Evolutionary conservation across 805 yeast species (phyloP).

Genomic region (Tanozyma kutaoensis): DNA sequence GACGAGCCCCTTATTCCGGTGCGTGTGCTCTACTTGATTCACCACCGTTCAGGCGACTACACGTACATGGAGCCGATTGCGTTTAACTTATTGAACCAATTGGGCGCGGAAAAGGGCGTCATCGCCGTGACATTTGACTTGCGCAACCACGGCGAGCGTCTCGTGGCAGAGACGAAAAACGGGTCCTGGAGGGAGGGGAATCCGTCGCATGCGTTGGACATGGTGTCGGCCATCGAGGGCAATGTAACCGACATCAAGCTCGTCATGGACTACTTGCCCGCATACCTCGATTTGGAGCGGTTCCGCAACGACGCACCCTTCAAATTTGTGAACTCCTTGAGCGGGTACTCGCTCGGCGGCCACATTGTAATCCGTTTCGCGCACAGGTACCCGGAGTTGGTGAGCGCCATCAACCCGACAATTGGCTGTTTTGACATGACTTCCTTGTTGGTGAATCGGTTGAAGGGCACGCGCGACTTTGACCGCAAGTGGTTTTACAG

Average conservation of each 20-base stretch:
- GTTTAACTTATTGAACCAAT: slow-evolving; percentile 16
- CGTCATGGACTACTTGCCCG: slow-evolving; percentile 31
- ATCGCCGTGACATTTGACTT: slow-evolving; percentile 38
- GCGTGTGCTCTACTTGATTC: slow-evolving; percentile 30
- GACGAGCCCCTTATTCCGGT: slow-evolving; percentile 11
- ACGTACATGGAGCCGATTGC: slow-evolving; percentile 27
- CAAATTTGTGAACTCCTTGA: slow-evolving; percentile 21
- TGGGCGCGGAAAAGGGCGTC: slow-evolving; percentile 13
- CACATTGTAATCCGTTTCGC: slow-evolving; percentile 39
- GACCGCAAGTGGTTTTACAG: slow-evolving; percentile 18
- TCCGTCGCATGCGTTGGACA: slow-evolving; percentile 34
- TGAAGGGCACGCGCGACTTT: slow-evolving; percentile 9
- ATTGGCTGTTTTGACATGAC: slow-evolving; percentile 37
- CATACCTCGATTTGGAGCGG: slow-evolving; percentile 19
- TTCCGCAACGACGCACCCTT: slow-evolving; percentile 10
- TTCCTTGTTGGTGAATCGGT: slow-evolving; percentile 29
- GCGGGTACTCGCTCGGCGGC: slow-evolving; percentile 46
- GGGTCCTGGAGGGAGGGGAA: slow-evolving; percentile 35
- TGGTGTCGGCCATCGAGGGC: slow-evolving; percentile 36
- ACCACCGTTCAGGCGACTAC: slow-evolving; percentile 30
- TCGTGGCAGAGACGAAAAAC: slow-evolving; percentile 20
- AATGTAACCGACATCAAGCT: slow-evolving; percentile 29
- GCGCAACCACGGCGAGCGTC: slow-evolving; percentile 43
- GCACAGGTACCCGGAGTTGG: slow-evolving; percentile 19
- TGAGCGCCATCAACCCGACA: slow-evolving; percentile 32